phyloP scores from a whole-genome alignment of 2,329 filamentous ascomycete species.

The Arthrobotrys musiformis region DNA sequence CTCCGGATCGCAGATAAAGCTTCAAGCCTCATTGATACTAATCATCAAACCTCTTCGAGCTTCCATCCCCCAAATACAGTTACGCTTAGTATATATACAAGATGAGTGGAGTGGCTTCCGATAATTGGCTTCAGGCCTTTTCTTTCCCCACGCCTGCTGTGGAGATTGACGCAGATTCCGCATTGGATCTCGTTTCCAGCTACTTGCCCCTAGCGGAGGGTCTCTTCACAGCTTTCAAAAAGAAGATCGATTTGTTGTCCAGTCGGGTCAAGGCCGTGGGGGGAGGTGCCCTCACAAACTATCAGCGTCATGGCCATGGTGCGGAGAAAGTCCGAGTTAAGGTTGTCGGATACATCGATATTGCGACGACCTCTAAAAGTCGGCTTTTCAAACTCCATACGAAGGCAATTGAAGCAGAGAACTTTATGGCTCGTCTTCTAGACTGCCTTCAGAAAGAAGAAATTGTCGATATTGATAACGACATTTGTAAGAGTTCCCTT shows the following conservation, averaged over 20 bases:
- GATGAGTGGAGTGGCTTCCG: not conserved
- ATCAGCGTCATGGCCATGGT: not conserved
- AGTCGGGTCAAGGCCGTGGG: constrained; percentile 28
- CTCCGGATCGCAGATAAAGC: too few species aligned
- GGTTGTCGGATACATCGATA: not conserved
- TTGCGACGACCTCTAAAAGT: not conserved
- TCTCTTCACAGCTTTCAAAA: not conserved
- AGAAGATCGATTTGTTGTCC: not conserved
- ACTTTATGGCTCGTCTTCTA: not conserved
- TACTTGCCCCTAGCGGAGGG: not conserved
- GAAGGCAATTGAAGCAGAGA: not conserved
- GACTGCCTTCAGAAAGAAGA: not conserved
- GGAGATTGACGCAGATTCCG: not conserved
- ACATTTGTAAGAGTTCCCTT: not conserved
- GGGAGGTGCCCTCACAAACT: constrained; percentile 11
- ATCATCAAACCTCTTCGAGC: too few species aligned
- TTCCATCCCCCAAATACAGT: too few species aligned
- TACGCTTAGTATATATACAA: too few species aligned
- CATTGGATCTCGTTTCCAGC: not conserved
- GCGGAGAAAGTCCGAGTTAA: not conserved
- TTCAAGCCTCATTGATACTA: too few species aligned
- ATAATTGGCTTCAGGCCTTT: not conserved
- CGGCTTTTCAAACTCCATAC: not conserved
- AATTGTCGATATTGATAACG: not conserved
- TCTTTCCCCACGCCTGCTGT: not conserved